These are phyloP conservation scores for Exophiala mesophila DNA, from an alignment of 2,329 filamentous ascomycete species.

Conservation along the genomic window DNA sequence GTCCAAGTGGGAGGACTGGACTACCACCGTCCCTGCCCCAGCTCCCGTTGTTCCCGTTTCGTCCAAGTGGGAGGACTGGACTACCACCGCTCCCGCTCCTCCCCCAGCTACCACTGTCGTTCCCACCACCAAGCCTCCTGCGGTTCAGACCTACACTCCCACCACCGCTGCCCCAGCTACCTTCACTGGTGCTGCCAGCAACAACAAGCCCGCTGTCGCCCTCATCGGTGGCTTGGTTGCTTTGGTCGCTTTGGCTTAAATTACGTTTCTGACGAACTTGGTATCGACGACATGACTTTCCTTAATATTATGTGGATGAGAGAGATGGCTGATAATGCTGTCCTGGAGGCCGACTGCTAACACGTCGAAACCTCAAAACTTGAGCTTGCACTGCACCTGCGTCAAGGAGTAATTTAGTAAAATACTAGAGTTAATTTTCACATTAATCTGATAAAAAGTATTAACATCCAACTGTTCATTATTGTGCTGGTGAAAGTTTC, in stretches of 20 bases:
- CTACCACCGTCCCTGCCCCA: slow-evolving; percentile 4
- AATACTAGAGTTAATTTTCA: too few species aligned
- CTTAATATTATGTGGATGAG: too few species aligned
- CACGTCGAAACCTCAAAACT: too few species aligned
- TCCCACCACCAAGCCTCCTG: slow-evolving; percentile 1
- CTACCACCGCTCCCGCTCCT: slow-evolving; percentile 2
- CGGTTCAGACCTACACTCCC: slow-evolving; percentile 1
- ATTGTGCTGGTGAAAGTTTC: too few species aligned
- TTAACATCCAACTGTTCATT: too few species aligned
- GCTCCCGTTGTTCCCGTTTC: slow-evolving; percentile 1
- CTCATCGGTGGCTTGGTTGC: slow-evolving; percentile 20
- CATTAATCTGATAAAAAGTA: too few species aligned
- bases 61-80: not conserved
- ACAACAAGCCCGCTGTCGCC: slow-evolving; percentile 25
- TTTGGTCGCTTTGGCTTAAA: slow-evolving; percentile 23
- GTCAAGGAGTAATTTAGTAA: too few species aligned
- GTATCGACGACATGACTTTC: too few species aligned
- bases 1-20: slow-evolving; percentile 1
- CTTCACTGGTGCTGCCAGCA: slow-evolving; percentile 20
- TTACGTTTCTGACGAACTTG: too few species aligned
- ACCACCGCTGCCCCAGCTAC: slow-evolving; percentile 12
- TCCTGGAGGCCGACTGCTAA: too few species aligned
- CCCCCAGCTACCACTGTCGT: slow-evolving; percentile 9
- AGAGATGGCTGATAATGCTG: too few species aligned
- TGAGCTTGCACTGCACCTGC: too few species aligned